phyloP scores from a whole-genome alignment of 176 grass and related monocot genomes.

The Oryza meridionalis region DNA sequence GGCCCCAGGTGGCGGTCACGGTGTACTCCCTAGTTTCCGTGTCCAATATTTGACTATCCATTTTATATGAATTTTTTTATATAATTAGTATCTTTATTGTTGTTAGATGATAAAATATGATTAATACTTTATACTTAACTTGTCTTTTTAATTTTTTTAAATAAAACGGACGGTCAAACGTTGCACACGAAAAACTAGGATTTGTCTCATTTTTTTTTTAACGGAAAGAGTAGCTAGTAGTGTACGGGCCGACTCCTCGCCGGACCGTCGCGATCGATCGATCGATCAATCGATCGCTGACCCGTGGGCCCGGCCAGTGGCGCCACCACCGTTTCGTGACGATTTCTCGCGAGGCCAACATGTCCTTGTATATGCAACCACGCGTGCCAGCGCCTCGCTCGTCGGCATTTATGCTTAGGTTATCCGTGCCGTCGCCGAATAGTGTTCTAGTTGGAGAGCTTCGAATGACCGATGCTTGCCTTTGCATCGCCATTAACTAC shows the following conservation, averaged over 20 bases:
- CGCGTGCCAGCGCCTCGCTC: conserved; percentile 14
- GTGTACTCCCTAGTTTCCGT: too few relatives aligned
- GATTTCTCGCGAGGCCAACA: conserved; percentile 1
- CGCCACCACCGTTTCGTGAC: not conserved
- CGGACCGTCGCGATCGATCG: not conserved
- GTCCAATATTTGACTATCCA: too few relatives aligned
- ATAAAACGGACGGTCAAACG: too few relatives aligned
- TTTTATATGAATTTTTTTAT: too few relatives aligned
- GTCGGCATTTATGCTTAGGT: conserved; percentile 22
- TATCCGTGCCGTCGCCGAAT: conserved; percentile 6
- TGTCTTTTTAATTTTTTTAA: too few relatives aligned
- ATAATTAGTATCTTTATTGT: too few relatives aligned
- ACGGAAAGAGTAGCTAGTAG: too few relatives aligned
- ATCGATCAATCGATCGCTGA: not conserved
- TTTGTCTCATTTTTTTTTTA: too few relatives aligned
- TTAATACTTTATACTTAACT: too few relatives aligned
- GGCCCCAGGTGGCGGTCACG: not conserved
- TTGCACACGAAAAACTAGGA: too few relatives aligned
- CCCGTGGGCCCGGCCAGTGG: not conserved
- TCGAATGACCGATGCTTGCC: not conserved
- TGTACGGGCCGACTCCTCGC: not conserved
- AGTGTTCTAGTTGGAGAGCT: conserved; percentile 41
- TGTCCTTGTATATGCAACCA: not conserved
- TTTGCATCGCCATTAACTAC: conserved; percentile 1
- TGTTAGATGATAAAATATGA: too few relatives aligned